Percentiles rank a stretch among this genome's conserved stretches.
These are phyloP conservation scores for Kandelia obovata DNA, from an alignment of 345 rosid genomes.

Conservation along the genomic window DNA sequence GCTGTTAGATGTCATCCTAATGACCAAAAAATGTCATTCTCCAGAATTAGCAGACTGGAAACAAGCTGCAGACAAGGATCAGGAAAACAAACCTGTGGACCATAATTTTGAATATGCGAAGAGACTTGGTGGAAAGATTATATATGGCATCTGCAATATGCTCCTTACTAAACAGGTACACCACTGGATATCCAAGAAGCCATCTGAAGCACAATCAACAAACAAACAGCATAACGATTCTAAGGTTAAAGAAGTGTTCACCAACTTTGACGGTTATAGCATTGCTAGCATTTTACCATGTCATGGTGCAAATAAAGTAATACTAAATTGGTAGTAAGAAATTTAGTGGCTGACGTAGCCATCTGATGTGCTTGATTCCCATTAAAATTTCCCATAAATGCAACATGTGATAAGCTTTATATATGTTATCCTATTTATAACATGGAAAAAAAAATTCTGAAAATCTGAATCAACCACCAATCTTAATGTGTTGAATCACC, in stretches of 20 bases:
- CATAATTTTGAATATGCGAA: constrained; percentile 62
- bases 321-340: too few relatives aligned
- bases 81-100: constrained; percentile 50
- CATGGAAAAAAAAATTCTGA: too few relatives aligned
- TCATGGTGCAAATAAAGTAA: background rate
- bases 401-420: too few relatives aligned
- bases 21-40: background rate
- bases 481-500: background rate
- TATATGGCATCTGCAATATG: constrained; percentile 70
- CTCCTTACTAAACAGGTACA: constrained; percentile 81
- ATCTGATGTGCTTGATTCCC: too few relatives aligned
- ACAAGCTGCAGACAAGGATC: background rate
- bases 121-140: constrained; percentile 83
- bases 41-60: background rate
- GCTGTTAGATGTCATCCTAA: background rate
- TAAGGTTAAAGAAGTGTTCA: too few relatives aligned
- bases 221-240: background rate
- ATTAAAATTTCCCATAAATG: too few relatives aligned
- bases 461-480: background rate
- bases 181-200: constrained; percentile 90
- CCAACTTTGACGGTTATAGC: too few relatives aligned
- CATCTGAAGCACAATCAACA: constrained; percentile 49
- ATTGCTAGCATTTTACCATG: background rate
- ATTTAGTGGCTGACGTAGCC: too few relatives aligned
- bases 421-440: too few relatives aligned